Base-by-base conservation (phyloP, 176 grass and related monocot species). In the Microstegium vimineum region DNA sequence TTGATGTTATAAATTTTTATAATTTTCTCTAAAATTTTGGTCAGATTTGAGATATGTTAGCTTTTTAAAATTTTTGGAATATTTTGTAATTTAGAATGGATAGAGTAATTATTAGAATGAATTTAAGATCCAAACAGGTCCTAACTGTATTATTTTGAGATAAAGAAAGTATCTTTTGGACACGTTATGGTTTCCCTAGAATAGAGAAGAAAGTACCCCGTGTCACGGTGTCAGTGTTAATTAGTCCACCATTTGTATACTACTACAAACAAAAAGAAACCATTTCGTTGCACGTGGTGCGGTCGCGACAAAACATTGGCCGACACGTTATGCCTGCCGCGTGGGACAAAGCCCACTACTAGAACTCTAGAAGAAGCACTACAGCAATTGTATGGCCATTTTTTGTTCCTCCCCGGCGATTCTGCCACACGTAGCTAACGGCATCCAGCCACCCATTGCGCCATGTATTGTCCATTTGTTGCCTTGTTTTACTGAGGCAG, bases 241-340 rank as follows among this genome's bases (percentile, higher is more conserved):
- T 45, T 71, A 2, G 38, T 9, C 68, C 23, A 71, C 68, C 38
- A 27, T 12, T 71, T n/a, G 2, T 13, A 4, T 43, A 36, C n/a
- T 6, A 69, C n/a, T 41, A 8, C 69, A 46, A 71, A 71, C 40
- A 71, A 60, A 66, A 57, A 8, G 22, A 52, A 66, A 61, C 9
- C 47, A 74, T 66, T 15, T 69, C 28, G 10, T 18, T 14, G 49
- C 85, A 76, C 78, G 73, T 76, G 78, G 71, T 67, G 71, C 37
- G 5, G 37, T 35, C 35, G 45, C 45, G 57, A 37, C 10, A n/a
- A 42, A 36, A 74, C 11, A 45, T 23, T 12, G 25, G n/a, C 43
- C 16, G 9, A 31, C 46, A 16, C 52, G 12, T 2, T 10, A 40
- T 14, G 81, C 45, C 18, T 56, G 72, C 77, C 63, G 26, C 63